Conservation (phyloP, 805 yeast genomes). For the Candida hungchunana region DNA sequence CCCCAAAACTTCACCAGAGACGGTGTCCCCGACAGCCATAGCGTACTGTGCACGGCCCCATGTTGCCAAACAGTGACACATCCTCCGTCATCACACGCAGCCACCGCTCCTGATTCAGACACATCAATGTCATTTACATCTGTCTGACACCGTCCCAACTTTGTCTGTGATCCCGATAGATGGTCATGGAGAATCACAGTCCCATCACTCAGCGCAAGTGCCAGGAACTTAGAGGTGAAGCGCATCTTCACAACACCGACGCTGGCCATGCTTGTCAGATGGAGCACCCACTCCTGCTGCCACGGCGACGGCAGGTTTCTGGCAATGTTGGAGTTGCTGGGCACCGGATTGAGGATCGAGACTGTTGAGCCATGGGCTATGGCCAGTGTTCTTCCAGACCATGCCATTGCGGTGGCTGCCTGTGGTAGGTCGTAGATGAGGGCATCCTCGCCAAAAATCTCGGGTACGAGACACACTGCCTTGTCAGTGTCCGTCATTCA, state of each 20-base stretch:
- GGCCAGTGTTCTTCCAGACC: conserved; percentile 24
- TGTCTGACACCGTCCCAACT: conserved; percentile 18
- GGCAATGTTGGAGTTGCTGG: conserved; percentile 19
- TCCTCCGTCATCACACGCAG: conserved; percentile 30
- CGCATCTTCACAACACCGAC: conserved; percentile 15
- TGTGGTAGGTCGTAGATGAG: conserved; percentile 20
- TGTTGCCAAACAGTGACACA: conserved; percentile 29
- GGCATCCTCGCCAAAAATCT: conserved; percentile 16
- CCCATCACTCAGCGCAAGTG: conserved; percentile 19
- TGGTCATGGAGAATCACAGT: conserved; percentile 21
- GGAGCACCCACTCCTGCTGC: conserved; percentile 27
- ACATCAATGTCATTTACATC: conserved; percentile 31
- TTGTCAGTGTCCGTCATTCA: no score
- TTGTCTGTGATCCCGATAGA: conserved; percentile 15
- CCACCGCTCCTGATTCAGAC: conserved; percentile 27
- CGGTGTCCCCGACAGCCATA: conserved; percentile 21
- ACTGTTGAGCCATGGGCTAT: conserved; percentile 22
- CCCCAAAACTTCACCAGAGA: conserved; percentile 31
- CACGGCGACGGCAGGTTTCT: conserved; percentile 20
- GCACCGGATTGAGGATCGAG: conserved; percentile 23
- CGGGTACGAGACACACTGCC: conserved; percentile 17
- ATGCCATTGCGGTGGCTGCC: conserved; percentile 17
- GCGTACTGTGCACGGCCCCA: conserved; percentile 8
- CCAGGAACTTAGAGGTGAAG: conserved; percentile 22
- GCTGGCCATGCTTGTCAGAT: conserved; percentile 10